Conservation (phyloP, 2,329 filamentous ascomycete species). For the Cordyceps javanica region DNA sequence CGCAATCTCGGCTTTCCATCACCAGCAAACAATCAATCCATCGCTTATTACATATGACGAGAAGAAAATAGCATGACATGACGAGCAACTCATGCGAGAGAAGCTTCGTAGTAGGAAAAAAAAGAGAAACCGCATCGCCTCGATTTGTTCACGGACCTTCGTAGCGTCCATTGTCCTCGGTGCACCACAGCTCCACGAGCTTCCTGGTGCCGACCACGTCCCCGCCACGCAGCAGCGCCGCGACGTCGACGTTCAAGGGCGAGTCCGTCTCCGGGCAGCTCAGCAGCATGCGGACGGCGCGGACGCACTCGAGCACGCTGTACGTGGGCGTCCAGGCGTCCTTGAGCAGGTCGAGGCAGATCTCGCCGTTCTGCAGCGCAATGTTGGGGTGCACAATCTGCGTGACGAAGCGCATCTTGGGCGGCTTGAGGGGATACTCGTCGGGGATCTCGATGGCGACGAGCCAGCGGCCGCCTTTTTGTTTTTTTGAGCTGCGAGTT, state of each 20-base stretch:
- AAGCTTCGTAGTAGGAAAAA: neutral
- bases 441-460: constrained; percentile 70
- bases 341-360: constrained; percentile 83
- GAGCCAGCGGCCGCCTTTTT: constrained; percentile 68
- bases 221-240: constrained; percentile 61
- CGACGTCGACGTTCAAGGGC: constrained; percentile 74
- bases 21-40: neutral
- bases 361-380: constrained; percentile 67
- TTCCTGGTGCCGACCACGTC: constrained; percentile 62
- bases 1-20: neutral
- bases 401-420: constrained; percentile 74
- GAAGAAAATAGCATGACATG: neutral
- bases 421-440: constrained; percentile 73
- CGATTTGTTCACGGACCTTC: constrained; percentile 25
- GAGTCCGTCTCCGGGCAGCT: constrained; percentile 62
- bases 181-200: constrained; percentile 66
- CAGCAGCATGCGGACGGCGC: constrained; percentile 63
- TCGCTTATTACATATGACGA: constrained; percentile 1
- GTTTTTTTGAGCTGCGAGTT: neutral
- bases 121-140: neutral
- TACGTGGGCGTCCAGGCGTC: constrained; percentile 81
- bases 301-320: constrained; percentile 68
- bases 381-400: constrained; percentile 81
- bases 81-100: neutral
- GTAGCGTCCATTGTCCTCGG: constrained; percentile 30